A percentile compares a stretch with the other conserved stretches of the same genome.
Conservation (phyloP, 2,329 filamentous ascomycete genomes). For the Penicillium sp. region DNA sequence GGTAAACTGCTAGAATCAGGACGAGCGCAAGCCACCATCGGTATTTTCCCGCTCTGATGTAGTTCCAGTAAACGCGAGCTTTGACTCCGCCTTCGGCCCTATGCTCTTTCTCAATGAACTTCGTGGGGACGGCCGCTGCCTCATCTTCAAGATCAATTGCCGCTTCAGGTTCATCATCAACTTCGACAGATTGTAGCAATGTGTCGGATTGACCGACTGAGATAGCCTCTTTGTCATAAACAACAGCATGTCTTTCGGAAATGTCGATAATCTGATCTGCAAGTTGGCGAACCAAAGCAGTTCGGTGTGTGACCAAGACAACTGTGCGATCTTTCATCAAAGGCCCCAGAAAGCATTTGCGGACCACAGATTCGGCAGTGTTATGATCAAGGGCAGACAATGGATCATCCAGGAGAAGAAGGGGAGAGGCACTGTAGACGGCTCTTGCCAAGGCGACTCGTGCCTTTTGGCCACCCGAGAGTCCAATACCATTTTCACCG, state of each 20-base stretch:
- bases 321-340: slow-evolving; percentile 56
- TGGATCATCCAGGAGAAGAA: slow-evolving; percentile 61
- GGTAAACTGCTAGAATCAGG: slow-evolving; percentile 62
- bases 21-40: slow-evolving; percentile 71
- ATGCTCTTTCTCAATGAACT: slow-evolving; percentile 78
- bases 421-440: slow-evolving; percentile 57
- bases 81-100: slow-evolving; percentile 75
- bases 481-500: slow-evolving; percentile 62
- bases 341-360: slow-evolving; percentile 57
- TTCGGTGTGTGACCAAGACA: slow-evolving; percentile 65
- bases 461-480: slow-evolving; percentile 63
- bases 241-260: slow-evolving; percentile 57
- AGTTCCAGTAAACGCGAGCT: slow-evolving; percentile 76
- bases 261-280: slow-evolving; percentile 75
- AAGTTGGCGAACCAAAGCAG: slow-evolving; percentile 70
- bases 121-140: slow-evolving; percentile 62
- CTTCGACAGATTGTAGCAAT: slow-evolving; percentile 11
- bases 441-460: slow-evolving; percentile 63
- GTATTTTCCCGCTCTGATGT: slow-evolving; percentile 77
- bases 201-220: slow-evolving; percentile 39
- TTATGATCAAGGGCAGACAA: slow-evolving; percentile 64
- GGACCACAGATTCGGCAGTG: slow-evolving; percentile 63
- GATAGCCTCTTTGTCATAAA: slow-evolving; percentile 53
- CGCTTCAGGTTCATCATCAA: slow-evolving; percentile 22
- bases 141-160: slow-evolving; percentile 45